Evolutionary conservation across 257 asterid genomes (phyloP), one percentile per base, ranked within the genome.

Genomic region (Solanum clarkiae): DNA sequence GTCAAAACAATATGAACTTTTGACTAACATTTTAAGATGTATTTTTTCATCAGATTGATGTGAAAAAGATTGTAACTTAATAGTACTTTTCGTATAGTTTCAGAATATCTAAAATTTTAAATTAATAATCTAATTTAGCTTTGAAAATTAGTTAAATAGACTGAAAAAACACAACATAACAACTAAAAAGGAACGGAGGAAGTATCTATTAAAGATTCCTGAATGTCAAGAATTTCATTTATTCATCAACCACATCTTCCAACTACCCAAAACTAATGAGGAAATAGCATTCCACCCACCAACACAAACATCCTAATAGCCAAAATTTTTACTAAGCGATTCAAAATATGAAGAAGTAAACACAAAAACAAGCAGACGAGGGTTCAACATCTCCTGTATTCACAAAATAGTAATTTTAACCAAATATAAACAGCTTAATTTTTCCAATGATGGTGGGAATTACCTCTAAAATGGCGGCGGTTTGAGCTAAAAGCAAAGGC

Each of bases 401-500:
- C 7, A 59, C n/a, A 20, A 9, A 59, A 57, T 20, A 20, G n/a
- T 4, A 59, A 59, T 13, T 20, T 59, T 20, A 59, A 20, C 65
- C 29, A 59, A 3, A 0, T 59, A 53, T 4, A 9, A 20, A 4
- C 0, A 59, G 26, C 10, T 13, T 57, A 20, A 57, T 20, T 20
- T 20, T 59, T 0, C 26, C 4, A 59, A 0, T 3, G 15, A 59
- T 24, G 22, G 49, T 15, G 44, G 17, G 57, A 14, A 15, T 62
- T 75, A 88, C 93, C 89, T 95, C 99, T 87, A 96, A 89, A 18
- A 93, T 80, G 26, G 99, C 97, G 70, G 98, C 97, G 57, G 98
- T 89, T 85, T 96, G 98, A 29, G 98, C 97, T 85, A 91, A 91
- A 85, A 93, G 88, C 53, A 97, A 90, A 83, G 98, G 99, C 86